These are phyloP conservation scores for Pilobolus umbonatus DNA, from an alignment of 192 early-diverging fungal genomes.

Conservation along the genomic window DNA sequence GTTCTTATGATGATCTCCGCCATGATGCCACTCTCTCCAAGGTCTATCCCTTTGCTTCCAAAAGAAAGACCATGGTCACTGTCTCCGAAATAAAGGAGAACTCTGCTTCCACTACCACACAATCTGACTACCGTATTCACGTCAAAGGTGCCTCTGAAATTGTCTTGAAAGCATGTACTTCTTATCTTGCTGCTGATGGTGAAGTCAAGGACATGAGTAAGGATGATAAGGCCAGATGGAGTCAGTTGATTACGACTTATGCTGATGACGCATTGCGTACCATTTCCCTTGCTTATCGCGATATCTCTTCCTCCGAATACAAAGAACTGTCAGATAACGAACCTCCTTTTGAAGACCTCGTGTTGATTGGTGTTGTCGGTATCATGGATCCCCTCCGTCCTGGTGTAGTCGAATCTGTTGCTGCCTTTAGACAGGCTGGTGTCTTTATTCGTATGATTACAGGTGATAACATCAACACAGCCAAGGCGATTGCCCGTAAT, in stretches of 20 bases:
- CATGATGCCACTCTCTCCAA: slow-evolving; percentile 48
- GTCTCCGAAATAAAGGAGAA: slow-evolving; percentile 39
- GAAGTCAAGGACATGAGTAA: slow-evolving; percentile 41
- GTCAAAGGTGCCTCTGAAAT: slow-evolving; percentile 85
- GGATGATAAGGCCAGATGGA: slow-evolving; percentile 33
- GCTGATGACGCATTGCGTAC: slow-evolving; percentile 71
- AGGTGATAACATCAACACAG: slow-evolving; percentile 84
- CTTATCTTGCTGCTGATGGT: slow-evolving; percentile 55
- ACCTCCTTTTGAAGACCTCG: slow-evolving; percentile 46
- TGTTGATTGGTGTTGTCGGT: slow-evolving; percentile 73
- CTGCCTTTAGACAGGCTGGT: slow-evolving; percentile 72
- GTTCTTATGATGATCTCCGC: slow-evolving; percentile 55
- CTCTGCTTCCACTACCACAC: slow-evolving; percentile 16
- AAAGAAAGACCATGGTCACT: slow-evolving; percentile 87
- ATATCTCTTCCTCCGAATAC: slow-evolving; percentile 40
- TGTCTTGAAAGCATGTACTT: slow-evolving; percentile 59
- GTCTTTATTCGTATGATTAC: slow-evolving; percentile 89
- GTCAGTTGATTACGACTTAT: slow-evolving; percentile 48
- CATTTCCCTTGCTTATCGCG: slow-evolving; percentile 64
- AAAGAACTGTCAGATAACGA: slow-evolving; percentile 52
- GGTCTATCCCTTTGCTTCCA: slow-evolving; percentile 84
- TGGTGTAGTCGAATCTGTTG: slow-evolving; percentile 71
- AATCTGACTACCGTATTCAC: slow-evolving; percentile 51
- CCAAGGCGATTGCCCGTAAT: slow-evolving; percentile 81
- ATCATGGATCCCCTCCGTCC: slow-evolving; percentile 87